phyloP scores from a whole-genome alignment of 176 grass and related monocot genomes.

The Chloris gayana region DNA sequence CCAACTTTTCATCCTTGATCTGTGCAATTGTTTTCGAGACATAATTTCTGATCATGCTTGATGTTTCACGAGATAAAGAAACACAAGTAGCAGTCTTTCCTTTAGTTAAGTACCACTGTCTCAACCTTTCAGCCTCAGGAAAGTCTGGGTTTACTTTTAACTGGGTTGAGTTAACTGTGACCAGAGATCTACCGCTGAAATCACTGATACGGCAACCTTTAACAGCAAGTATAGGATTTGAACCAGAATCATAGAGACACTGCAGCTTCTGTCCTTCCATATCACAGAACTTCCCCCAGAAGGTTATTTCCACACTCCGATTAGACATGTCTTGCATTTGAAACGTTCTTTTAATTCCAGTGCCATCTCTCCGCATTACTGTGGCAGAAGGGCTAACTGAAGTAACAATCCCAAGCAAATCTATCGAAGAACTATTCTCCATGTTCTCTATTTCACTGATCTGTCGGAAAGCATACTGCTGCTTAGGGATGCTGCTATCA shows the following conservation, averaged over 20 bases:
- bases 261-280: conserved; percentile 72
- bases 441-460: conserved; percentile 81
- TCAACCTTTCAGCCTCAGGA: conserved; percentile 58
- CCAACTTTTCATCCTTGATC: conserved; percentile 83
- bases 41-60: conserved; percentile 51
- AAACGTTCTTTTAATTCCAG: conserved; percentile 62
- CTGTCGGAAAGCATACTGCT: conserved; percentile 61
- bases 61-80: conserved; percentile 63
- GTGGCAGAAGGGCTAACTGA: conserved; percentile 61
- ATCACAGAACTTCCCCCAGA: conserved; percentile 78
- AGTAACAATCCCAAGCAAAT: conserved; percentile 81
- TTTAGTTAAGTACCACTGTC: conserved; percentile 76
- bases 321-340: conserved; percentile 89
- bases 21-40: conserved; percentile 59
- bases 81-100: conserved; percentile 55
- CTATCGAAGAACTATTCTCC: conserved; percentile 51
- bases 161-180: conserved; percentile 52
- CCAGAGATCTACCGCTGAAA: conserved; percentile 44
- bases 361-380: conserved; percentile 67
- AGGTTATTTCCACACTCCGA: conserved; percentile 67
- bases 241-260: conserved; percentile 66
- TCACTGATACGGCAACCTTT: conserved; percentile 58
- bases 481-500: conserved; percentile 66
- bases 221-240: conserved; percentile 67
- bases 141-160: conserved; percentile 79